Conservation (phyloP, 2,329 filamentous ascomycete species). For the Elsinoe ampelina region DNA sequence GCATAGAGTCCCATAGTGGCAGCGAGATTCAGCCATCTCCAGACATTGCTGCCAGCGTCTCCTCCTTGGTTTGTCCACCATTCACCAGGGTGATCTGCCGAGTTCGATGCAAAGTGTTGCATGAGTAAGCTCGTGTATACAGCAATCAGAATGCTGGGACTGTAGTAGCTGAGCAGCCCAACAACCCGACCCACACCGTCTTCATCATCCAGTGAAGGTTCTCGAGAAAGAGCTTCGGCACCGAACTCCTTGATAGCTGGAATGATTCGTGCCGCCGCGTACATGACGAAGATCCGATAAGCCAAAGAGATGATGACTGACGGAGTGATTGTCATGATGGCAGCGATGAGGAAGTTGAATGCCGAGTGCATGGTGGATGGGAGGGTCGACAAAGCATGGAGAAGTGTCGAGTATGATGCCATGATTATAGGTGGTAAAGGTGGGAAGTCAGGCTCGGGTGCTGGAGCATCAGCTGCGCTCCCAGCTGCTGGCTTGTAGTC, state of each 20-base stretch:
- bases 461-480: constrained; percentile 42
- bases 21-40: constrained; percentile 88
- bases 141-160: constrained; percentile 84
- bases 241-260: constrained; percentile 84
- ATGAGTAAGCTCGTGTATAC: constrained; percentile 93
- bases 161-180: constrained; percentile 84
- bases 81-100: constrained; percentile 46
- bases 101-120: constrained; percentile 82
- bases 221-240: constrained; percentile 70
- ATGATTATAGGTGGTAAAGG: constrained; percentile 97
- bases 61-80: constrained; percentile 83
- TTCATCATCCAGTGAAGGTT: constrained; percentile 70
- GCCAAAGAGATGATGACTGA: constrained; percentile 91
- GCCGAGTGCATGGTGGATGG: constrained; percentile 74
- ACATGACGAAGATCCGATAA: constrained; percentile 90
- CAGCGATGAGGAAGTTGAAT: constrained; percentile 78
- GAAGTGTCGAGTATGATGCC: constrained; percentile 89
- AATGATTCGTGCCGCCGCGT: constrained; percentile 90
- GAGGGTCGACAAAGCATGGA: constrained; percentile 74
- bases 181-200: constrained; percentile 74
- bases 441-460: constrained; percentile 75
- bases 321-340: constrained; percentile 89
- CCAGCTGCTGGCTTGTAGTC: constrained; percentile 78
- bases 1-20: constrained; percentile 85
- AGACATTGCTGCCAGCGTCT: constrained; percentile 73